phyloP scores from a whole-genome alignment of 495 filamentous ascomycete genomes.

The Talaromyces trachyspermus region DNA sequence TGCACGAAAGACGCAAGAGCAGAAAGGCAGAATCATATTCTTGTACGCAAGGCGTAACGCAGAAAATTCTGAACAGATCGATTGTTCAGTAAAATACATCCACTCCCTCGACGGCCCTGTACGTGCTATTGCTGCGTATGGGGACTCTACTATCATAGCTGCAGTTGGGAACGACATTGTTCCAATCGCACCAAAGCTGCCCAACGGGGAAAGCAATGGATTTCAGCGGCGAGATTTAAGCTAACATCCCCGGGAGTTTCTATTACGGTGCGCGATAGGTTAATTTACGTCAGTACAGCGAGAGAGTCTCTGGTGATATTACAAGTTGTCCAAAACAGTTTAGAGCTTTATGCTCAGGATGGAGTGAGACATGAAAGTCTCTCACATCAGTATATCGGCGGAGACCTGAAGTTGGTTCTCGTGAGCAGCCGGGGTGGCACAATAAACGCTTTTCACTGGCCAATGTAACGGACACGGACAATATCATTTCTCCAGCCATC shows the following conservation, averaged over 20 bases:
- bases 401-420: conserved; percentile 21
- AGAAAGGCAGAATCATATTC: conserved; percentile 30
- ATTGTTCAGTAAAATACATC: conserved; percentile 30
- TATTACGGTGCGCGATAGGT: conserved; percentile 30
- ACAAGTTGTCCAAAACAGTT: conserved; percentile 22
- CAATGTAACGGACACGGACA: conserved; percentile 17
- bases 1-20: conserved; percentile 19
- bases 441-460: conserved; percentile 23
- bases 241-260: conserved; percentile 36
- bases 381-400: conserved; percentile 29
- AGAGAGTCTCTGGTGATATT: conserved; percentile 35
- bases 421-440: conserved; percentile 29
- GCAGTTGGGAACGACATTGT: conserved; percentile 30
- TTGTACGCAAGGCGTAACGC: conserved; percentile 24
- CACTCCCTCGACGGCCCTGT: conserved; percentile 30
- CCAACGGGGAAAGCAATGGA: conserved; percentile 23
- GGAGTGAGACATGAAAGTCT: conserved; percentile 29
- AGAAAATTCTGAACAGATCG: conserved; percentile 20
- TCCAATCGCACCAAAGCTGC: conserved; percentile 26
- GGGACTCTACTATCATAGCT: conserved; percentile 31
- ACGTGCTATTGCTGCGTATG: conserved; percentile 36
- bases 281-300: conserved; percentile 38
- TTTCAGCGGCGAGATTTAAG: conserved; percentile 18
- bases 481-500: conserved; percentile 18
- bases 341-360: conserved; percentile 28